These are phyloP conservation scores for Phaeoacremonium minimum DNA, from an alignment of 2,329 filamentous ascomycete genomes.

Conservation along the genomic window DNA sequence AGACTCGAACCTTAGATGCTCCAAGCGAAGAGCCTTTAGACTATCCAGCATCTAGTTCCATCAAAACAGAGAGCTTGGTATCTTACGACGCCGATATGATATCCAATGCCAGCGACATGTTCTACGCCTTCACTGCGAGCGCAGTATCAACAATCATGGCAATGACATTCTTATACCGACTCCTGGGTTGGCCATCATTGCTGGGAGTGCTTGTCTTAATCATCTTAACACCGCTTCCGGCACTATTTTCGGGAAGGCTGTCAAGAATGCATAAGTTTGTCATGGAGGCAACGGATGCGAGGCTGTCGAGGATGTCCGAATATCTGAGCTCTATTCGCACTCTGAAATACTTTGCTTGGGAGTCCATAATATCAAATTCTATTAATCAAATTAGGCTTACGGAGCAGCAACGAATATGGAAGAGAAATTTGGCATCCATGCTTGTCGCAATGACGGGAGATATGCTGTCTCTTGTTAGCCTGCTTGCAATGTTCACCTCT, in stretches of 20 bases:
- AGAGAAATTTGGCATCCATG: slow-evolving; percentile 17
- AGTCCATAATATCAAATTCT: slow-evolving; percentile 20
- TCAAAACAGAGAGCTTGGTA: slow-evolving; percentile 23
- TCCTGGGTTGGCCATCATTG: slow-evolving; percentile 27
- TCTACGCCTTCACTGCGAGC: slow-evolving; percentile 20
- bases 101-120: slow-evolving; percentile 22
- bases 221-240: slow-evolving; percentile 19
- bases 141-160: slow-evolving; percentile 21
- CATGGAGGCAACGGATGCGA: slow-evolving; percentile 23
- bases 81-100: slow-evolving; percentile 28
- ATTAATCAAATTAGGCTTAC: slow-evolving; percentile 20
- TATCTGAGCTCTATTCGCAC: slow-evolving; percentile 26
- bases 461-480: slow-evolving; percentile 9
- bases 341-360: slow-evolving; percentile 29
- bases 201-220: slow-evolving; percentile 22
- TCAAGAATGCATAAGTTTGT: slow-evolving; percentile 20
- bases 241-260: slow-evolving; percentile 19
- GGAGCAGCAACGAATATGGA: slow-evolving; percentile 24
- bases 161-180: slow-evolving; percentile 23
- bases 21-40: not conserved
- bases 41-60: slow-evolving; percentile 1
- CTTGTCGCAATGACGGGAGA: slow-evolving; percentile 13
- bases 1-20: not conserved
- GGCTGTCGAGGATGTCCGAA: slow-evolving; percentile 25
- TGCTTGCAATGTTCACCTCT: slow-evolving; percentile 8